Percentiles rank a stretch among this genome's conserved stretches.
phyloP scores from a whole-genome alignment of 2,329 filamentous ascomycete genomes.

The Fusarium multiceps region DNA sequence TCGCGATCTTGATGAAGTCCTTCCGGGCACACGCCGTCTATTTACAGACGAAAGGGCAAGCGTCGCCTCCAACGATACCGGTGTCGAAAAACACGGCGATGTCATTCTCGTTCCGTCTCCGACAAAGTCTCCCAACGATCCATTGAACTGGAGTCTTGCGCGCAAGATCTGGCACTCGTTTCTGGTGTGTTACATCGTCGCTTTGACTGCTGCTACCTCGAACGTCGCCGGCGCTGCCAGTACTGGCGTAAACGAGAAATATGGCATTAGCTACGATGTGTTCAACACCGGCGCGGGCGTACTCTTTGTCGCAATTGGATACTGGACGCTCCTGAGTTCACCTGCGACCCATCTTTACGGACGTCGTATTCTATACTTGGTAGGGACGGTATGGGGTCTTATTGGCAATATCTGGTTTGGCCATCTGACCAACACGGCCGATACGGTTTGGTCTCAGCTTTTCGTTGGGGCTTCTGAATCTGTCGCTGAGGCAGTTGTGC shows the following conservation, averaged over 20 bases:
- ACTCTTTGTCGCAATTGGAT: slow-evolving; percentile 66
- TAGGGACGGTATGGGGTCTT: slow-evolving; percentile 61
- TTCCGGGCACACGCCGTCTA: slow-evolving; percentile 48
- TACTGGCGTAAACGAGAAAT: slow-evolving; percentile 60
- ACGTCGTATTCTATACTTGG: slow-evolving; percentile 64
- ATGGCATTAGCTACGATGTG: slow-evolving; percentile 62
- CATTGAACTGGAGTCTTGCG: slow-evolving; percentile 61
- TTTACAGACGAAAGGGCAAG: slow-evolving; percentile 46
- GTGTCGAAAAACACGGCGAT: slow-evolving; percentile 52
- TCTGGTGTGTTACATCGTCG: slow-evolving; percentile 65
- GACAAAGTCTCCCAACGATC: slow-evolving; percentile 63
- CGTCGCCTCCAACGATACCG: slow-evolving; percentile 36
- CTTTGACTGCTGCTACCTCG: slow-evolving; percentile 65
- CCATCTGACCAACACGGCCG: slow-evolving; percentile 53
- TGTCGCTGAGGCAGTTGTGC: slow-evolving; percentile 66
- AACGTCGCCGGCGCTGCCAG: slow-evolving; percentile 66
- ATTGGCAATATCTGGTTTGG: slow-evolving; percentile 67
- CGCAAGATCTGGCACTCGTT: slow-evolving; percentile 63
- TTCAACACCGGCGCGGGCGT: slow-evolving; percentile 69
- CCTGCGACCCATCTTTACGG: slow-evolving; percentile 66
- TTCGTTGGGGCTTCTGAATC: slow-evolving; percentile 68
- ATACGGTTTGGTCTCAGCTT: slow-evolving; percentile 66
- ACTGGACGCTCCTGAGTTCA: slow-evolving; percentile 64
- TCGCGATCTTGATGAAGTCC: slow-evolving; percentile 41
- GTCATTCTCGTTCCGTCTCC: slow-evolving; percentile 65